Base-by-base conservation (phyloP, 495 filamentous ascomycete genomes). In the Thermothielavioides terrestris region DNA sequence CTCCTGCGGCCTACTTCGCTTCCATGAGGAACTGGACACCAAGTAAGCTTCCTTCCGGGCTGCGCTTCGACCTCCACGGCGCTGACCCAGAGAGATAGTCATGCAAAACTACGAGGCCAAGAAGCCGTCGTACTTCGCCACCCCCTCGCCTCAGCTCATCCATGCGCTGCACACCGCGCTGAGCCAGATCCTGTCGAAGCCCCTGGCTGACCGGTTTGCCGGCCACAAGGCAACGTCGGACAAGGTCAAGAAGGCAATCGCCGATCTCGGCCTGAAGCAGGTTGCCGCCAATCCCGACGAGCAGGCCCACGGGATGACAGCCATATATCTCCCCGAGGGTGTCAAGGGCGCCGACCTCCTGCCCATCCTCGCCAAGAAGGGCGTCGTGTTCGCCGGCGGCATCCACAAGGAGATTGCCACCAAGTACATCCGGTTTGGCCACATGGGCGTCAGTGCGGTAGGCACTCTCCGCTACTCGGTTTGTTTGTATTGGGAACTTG, bases 31-130 rank as follows among this genome's bases (percentile, higher is more conserved):
- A 98, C 69, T 98, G 92, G 92, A 75, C 91, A 32, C 92, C 91
- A 43, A 94, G 81, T 84, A 73, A 46, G 70, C 64, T 27, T 25
- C n/a, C 4, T 10, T 1, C n/a, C 2, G 9, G n/a, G n/a, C 10
- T 8, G n/a, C 20, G 0, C 23, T 6, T 3, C 12, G 14, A 3
- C 30, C 3, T 12, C n/a, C 21, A 6, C 28, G 23, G 12, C 23
- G 23, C 47, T 53, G 12, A 49, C 28, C n/a, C n/a, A 25, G 27
- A 14, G 17, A 31, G 3, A 20, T 42, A 84, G 78, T 98, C 62
- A 97, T 98, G 92, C 81, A 90, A 73, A 95, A 95, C 66, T 98
- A 98, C 72, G 92, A 98, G 73, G 87, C 86, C 57, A 84, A 86
- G 70, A 98, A 97, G 70, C 80, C 94, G 35, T 94, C 88, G 11